Conservation (phyloP, 768 basidiomycete species). For the Saitozyma podzolica region DNA sequence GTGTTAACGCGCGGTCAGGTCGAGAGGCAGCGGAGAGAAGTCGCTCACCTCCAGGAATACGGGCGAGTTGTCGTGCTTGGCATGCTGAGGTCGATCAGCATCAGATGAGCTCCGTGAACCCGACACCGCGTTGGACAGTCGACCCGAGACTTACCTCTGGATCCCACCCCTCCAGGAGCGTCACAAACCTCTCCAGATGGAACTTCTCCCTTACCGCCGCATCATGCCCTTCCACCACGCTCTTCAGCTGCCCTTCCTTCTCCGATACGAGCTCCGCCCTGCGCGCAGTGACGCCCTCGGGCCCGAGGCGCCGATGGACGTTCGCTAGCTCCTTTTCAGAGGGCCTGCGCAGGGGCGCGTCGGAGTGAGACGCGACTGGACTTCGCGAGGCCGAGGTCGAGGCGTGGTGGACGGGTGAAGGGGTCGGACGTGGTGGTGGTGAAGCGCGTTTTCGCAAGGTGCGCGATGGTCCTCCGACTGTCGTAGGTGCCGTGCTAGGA, state of each 20-base stretch:
- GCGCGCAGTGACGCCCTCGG: conserved; percentile 21
- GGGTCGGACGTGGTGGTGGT: not conserved
- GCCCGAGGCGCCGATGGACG: conserved; percentile 21
- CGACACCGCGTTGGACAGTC: not conserved
- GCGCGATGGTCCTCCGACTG: no score
- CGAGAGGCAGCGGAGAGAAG: not conserved
- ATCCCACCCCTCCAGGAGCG: conserved; percentile 68
- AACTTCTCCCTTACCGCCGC: conserved; percentile 72
- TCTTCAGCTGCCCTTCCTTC: conserved; percentile 64
- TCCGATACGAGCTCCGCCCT: conserved; percentile 59
- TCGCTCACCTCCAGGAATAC: conserved; percentile 71
- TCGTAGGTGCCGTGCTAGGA: no score
- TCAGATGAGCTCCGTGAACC: not conserved
- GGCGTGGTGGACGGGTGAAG: no score
- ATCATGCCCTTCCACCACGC: conserved; percentile 54
- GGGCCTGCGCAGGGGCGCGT: conserved; percentile 8
- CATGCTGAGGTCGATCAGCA: conserved; percentile 56
- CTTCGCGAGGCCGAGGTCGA: no score
- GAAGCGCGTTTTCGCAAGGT: not conserved
- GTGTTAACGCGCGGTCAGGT: conserved; percentile 53
- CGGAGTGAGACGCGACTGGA: not conserved
- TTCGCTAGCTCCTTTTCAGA: conserved; percentile 25
- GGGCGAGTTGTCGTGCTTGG: conserved; percentile 68
- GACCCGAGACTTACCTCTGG: conserved; percentile 62
- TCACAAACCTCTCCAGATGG: conserved; percentile 79